Evolutionary conservation across 108 stramenopile genomes (phyloP).

Genomic region (Nitzschia putrida): DNA sequence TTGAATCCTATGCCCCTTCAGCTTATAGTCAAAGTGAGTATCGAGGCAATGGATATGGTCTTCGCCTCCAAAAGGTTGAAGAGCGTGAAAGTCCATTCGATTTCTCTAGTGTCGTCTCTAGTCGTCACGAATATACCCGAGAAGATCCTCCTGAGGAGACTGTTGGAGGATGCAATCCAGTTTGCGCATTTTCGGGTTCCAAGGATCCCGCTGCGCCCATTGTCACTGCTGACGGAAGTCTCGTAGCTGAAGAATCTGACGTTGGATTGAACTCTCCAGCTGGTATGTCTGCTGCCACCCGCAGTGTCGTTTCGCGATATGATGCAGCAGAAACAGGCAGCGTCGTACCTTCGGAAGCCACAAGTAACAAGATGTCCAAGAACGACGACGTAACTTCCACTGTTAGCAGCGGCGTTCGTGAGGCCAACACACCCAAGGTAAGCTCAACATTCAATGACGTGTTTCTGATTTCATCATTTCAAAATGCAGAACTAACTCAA

Average conservation of each 20-base stretch:
- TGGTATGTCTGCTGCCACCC: conserved; percentile 1
- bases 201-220: conserved; percentile 33
- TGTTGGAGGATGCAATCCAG: neutral
- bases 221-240: conserved; percentile 15
- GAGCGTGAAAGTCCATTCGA: conserved; percentile 20
- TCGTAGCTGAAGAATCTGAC: conserved; percentile 12
- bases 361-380: neutral
- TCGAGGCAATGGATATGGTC: conserved; percentile 6
- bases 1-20: conserved; percentile 18
- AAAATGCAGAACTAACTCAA: no score
- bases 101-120: conserved; percentile 25
- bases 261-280: conserved; percentile 8
- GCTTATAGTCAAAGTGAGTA: conserved; percentile 6
- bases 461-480: no score
- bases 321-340: neutral
- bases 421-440: no score
- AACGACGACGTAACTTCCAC: neutral
- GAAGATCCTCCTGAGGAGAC: conserved; percentile 38
- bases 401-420: neutral
- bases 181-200: neutral
- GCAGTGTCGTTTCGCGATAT: conserved; percentile 8
- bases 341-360: neutral
- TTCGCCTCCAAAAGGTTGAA: neutral
- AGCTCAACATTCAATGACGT: no score
- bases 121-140: conserved; percentile 12